Base-by-base conservation (phyloP, 257 asterid genomes). In the Gentiana straminea region DNA sequence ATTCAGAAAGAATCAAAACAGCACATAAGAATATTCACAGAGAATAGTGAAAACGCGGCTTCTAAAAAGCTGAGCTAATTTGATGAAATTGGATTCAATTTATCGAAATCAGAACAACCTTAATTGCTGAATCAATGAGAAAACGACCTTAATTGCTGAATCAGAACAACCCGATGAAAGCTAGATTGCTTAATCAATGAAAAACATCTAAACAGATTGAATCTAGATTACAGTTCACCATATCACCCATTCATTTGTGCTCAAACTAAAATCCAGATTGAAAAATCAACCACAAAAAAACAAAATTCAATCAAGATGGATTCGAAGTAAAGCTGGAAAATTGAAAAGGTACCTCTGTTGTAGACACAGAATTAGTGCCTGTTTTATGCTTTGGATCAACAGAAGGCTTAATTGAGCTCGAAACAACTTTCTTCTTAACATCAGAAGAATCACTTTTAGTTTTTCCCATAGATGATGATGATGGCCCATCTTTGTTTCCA, bases 361-460 rank as follows among this genome's bases (percentile, higher is more conserved):
- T 75, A 64, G 69, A 24, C 33, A 64, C 49, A 68, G 89, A 66
- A 79, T 65, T 69, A 15, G 57, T 47, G 41, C 13, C 45, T 11
- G 70, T 51, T 45, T 65, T 65, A 64, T 61, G 62, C 65, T 77
- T 84, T 60, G 71, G 60, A 70, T 69, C 84, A 63, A 59, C 63
- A 52, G 83, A 73, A 58, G 5, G 75, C 73, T 66, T 78, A 61
- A 73, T 61, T 38, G 64, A 51, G 33, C 64, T 77, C 71, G 71
- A 82, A 48, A 67, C 57, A 65, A 47, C 52, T 56, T 72, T 89
- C 74, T 71, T 89, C 83, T 72, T 83, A 3, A 58, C 62, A 8
- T 64, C 52, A 49, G 81, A 75, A 68, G 83, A 62, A 72, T 81
- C 86, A n/a, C 67, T 51, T 70, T 55, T 81, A 70, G 69, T 59